Evolutionary conservation across 2,329 filamentous ascomycete species (phyloP).

Genomic region (Parastagonospora nodorum): DNA sequence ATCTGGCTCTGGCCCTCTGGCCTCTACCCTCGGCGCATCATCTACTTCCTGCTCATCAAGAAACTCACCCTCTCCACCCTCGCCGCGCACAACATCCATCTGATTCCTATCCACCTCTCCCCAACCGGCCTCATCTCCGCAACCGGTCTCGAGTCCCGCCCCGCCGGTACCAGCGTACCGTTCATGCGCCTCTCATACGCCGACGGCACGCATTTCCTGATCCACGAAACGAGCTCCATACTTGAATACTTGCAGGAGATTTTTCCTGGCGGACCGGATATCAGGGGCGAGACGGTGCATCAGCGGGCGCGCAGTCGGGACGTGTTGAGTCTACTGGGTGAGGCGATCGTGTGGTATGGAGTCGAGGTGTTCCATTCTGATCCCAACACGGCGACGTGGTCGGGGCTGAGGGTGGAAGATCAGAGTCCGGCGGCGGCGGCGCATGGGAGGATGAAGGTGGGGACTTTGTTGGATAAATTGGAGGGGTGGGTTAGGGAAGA

Average conservation of each 20-base stretch:
- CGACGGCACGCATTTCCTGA: constrained; percentile 2
- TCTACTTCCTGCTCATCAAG: constrained; percentile 25
- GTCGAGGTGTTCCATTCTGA: constrained; percentile 8
- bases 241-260: too few species aligned
- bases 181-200: constrained; percentile 11
- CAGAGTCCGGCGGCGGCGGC: constrained; percentile 5
- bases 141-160: constrained; percentile 11
- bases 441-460: constrained; percentile 5
- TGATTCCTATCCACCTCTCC: constrained; percentile 13
- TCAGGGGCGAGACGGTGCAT: too few species aligned
- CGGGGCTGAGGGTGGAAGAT: constrained; percentile 6
- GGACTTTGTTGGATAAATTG: constrained; percentile 7
- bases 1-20: constrained; percentile 27
- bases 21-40: constrained; percentile 23
- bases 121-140: constrained; percentile 2
- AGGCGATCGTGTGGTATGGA: constrained; percentile 7
- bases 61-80: constrained; percentile 13
- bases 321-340: constrained; percentile 8
- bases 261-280: too few species aligned
- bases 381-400: constrained; percentile 9
- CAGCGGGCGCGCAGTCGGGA: constrained; percentile 13
- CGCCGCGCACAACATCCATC: constrained; percentile 13
- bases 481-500: constrained; percentile 16
- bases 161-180: constrained; percentile 11
- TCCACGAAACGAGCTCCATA: constrained; percentile 12